These are phyloP conservation scores for Pleurotus tuoliensis DNA, from an alignment of 768 basidiomycete genomes.

Conservation along the genomic window DNA sequence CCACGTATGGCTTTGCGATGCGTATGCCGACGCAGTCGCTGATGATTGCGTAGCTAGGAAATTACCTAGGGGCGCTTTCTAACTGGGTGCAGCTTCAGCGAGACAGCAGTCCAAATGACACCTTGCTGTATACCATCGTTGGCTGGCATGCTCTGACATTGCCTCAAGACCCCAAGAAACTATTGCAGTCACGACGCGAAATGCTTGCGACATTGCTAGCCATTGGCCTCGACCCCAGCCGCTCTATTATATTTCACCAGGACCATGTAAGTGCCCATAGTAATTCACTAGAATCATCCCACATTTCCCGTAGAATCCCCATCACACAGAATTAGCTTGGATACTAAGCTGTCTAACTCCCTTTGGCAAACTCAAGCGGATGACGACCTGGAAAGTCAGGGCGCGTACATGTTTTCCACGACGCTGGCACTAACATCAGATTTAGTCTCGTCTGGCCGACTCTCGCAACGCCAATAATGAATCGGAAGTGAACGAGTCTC, in stretches of 20 bases:
- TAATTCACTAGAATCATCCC: neutral
- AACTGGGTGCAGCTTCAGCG: conserved; percentile 87
- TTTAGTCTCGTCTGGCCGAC: conserved; percentile 69
- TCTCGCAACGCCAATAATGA: conserved; percentile 71
- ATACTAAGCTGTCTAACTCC: conserved; percentile 82
- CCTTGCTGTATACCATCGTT: conserved; percentile 81
- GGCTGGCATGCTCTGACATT: conserved; percentile 94
- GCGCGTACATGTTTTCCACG: too few relatives aligned
- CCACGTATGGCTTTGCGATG: conserved; percentile 54
- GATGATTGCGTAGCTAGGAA: conserved; percentile 64
- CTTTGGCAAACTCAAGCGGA: conserved; percentile 75
- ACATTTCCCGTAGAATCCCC: conserved; percentile 52
- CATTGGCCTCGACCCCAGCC: conserved; percentile 75
- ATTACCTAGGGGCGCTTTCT: conserved; percentile 85
- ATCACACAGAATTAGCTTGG: conserved; percentile 89
- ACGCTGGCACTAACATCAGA: neutral
- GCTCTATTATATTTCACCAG: conserved; percentile 79
- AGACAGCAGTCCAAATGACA: conserved; percentile 50
- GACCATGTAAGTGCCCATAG: conserved; percentile 62
- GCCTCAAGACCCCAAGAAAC: conserved; percentile 71
- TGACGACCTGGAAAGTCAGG: conserved; percentile 96
- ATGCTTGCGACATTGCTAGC: conserved; percentile 84
- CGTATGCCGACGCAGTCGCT: neutral
- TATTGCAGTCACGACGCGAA: conserved; percentile 62
- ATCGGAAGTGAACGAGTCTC: conserved; percentile 75